phyloP scores from a whole-genome alignment of 768 basidiomycete genomes.

The Amanita inopinata region DNA sequence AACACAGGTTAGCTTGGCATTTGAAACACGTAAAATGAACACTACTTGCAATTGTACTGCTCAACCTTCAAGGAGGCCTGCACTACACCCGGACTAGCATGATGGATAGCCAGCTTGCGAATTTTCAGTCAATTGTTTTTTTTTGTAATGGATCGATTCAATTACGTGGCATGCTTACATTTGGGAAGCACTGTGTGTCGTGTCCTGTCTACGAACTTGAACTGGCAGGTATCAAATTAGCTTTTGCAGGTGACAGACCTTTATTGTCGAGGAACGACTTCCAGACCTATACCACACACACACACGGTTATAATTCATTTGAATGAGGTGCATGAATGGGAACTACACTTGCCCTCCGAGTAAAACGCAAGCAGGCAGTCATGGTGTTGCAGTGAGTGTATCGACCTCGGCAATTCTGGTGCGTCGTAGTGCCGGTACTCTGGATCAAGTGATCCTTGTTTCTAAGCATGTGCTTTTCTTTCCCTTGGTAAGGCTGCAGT shows the following conservation, averaged over 20 bases:
- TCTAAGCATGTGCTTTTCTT: background rate
- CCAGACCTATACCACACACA: slow-evolving; percentile 50
- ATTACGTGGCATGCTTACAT: slow-evolving; percentile 31
- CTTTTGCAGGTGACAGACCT: slow-evolving; percentile 30
- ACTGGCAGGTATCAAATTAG: background rate
- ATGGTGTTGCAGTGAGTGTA: slow-evolving; percentile 24
- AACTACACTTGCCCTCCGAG: slow-evolving; percentile 46
- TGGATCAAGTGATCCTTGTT: background rate
- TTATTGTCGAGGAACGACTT: slow-evolving; percentile 67
- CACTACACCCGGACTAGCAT: slow-evolving; percentile 64
- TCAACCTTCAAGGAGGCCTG: slow-evolving; percentile 65
- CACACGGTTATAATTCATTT: too few species aligned
- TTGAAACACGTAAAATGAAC: background rate
- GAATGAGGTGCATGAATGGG: too few species aligned
- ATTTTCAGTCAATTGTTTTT: too few species aligned
- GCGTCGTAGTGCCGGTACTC: background rate
- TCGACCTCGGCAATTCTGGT: too few species aligned
- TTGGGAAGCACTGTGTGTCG: slow-evolving; percentile 71
- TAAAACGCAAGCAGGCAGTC: slow-evolving; percentile 67
- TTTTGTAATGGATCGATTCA: slow-evolving; percentile 1
- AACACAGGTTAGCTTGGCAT: slow-evolving; percentile 1
- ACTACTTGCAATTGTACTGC: slow-evolving; percentile 54
- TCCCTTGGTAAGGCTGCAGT: too few species aligned
- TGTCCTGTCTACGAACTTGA: slow-evolving; percentile 42
- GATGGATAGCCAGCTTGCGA: slow-evolving; percentile 57